phyloP scores from a whole-genome alignment of 148 eudicot genomes.

The Simmondsia chinensis region DNA sequence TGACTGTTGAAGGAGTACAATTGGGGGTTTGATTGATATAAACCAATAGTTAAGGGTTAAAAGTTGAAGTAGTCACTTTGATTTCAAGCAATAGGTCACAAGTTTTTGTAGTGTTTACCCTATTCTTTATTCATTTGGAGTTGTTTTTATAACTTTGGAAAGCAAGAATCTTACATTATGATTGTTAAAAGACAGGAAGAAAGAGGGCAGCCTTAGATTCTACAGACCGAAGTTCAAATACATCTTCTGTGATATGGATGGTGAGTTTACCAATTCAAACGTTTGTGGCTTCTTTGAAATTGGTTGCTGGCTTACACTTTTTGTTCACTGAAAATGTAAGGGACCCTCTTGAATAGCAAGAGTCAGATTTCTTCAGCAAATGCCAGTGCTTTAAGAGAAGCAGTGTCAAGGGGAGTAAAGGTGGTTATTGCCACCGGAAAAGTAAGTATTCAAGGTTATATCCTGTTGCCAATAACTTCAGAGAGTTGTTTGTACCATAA shows the following conservation, averaged over 20 bases:
- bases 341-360: conserved; percentile 83
- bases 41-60: no score
- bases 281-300: background rate
- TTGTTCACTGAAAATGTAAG: conserved; percentile 20
- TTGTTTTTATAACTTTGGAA: conserved; percentile 24
- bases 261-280: conserved; percentile 32
- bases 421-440: conserved; percentile 94
- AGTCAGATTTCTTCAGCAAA: conserved; percentile 53
- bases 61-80: no score
- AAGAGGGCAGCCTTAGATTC: conserved; percentile 82
- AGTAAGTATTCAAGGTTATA: conserved; percentile 27
- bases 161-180: conserved; percentile 37
- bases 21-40: no score
- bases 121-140: conserved; percentile 9
- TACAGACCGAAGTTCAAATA: conserved; percentile 81
- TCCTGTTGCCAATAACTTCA: background rate
- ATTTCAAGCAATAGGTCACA: no score
- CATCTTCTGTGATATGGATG: conserved; percentile 98
- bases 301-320: conserved; percentile 4
- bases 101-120: no score
- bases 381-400: conserved; percentile 83
- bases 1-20: no score
- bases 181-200: conserved; percentile 89
- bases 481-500: background rate
- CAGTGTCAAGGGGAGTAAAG: conserved; percentile 74